Percentiles rank a stretch among this genome's conserved stretches.
These are phyloP conservation scores for Apophysomyces ossiformis DNA, from an alignment of 371 early-diverging fungal species.

Conservation along the genomic window DNA sequence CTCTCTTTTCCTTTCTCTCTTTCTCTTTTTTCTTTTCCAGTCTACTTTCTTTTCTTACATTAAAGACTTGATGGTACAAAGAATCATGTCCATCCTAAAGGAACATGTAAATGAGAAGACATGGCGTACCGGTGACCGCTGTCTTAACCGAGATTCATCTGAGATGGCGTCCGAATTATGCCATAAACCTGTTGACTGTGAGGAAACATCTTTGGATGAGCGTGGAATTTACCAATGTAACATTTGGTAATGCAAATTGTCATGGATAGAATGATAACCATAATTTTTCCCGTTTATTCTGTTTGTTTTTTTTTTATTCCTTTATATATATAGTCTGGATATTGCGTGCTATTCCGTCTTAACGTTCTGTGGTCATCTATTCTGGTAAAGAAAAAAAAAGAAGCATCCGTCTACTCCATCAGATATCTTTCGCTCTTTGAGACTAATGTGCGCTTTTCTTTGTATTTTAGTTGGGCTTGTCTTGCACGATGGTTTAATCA, in stretches of 20 bases:
- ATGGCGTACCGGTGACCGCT: background rate
- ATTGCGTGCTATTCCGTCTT: conserved; percentile 73
- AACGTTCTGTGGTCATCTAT: conserved; percentile 77
- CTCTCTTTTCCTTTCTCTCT: background rate
- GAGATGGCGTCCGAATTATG: conserved; percentile 2
- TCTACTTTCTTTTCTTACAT: too few species aligned
- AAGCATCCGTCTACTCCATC: background rate
- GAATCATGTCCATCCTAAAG: background rate
- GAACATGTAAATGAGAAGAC: background rate
- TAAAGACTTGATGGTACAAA: background rate
- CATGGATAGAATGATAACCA: background rate
- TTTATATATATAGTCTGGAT: conserved; percentile 60
- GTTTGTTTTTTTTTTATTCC: background rate
- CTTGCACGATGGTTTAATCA: conserved; percentile 41
- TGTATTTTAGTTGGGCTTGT: conserved; percentile 34
- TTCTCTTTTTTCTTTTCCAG: background rate
- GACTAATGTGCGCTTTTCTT: background rate
- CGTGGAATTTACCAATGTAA: conserved; percentile 41
- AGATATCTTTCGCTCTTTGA: too few species aligned
- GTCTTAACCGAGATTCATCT: background rate
- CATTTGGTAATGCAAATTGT: conserved; percentile 31
- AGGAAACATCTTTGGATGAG: background rate
- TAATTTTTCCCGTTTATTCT: too few species aligned
- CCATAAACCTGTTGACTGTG: conserved; percentile 12
- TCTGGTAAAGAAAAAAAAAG: conserved; percentile 52